These are phyloP conservation scores for Fusarium hostae DNA, from an alignment of 2,329 filamentous ascomycete species.

Conservation along the genomic window DNA sequence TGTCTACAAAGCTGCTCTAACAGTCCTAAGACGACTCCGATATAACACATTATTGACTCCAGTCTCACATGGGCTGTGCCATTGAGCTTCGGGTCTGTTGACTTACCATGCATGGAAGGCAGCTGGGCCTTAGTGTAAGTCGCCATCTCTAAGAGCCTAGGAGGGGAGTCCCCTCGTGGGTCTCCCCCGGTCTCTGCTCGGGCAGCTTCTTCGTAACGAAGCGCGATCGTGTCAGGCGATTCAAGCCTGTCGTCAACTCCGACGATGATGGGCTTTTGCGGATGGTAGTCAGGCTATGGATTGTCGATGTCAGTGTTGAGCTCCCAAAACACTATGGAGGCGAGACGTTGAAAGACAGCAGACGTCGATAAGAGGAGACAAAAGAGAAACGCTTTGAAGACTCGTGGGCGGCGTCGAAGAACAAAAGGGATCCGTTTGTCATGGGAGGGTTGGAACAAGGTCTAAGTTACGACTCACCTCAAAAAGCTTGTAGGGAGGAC, in stretches of 20 bases:
- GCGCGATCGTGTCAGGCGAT: conserved; percentile 66
- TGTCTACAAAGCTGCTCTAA: neutral
- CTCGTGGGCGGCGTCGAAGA: conserved; percentile 23
- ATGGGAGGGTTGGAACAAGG: conserved; percentile 47
- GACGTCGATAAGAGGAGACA: conserved; percentile 14
- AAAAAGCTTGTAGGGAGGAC: conserved; percentile 67
- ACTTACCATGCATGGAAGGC: conserved; percentile 85
- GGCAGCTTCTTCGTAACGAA: conserved; percentile 67
- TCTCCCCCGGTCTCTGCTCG: conserved; percentile 64
- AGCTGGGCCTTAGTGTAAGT: conserved; percentile 80
- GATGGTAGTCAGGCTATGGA: conserved; percentile 62
- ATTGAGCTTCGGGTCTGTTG: neutral
- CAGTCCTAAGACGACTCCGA: neutral
- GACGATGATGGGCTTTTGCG: conserved; percentile 67
- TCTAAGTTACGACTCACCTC: conserved; percentile 63
- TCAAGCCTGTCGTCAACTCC: conserved; percentile 65
- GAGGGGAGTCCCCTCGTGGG: conserved; percentile 67
- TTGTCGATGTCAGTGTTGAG: conserved; percentile 43
- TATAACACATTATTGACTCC: neutral
- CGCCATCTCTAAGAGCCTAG: conserved; percentile 53
- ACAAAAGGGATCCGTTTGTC: conserved; percentile 36
- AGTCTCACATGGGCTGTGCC: conserved; percentile 42
- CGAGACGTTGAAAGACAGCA: conserved; percentile 27
- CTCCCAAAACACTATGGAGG: conserved; percentile 35
- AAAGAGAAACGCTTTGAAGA: conserved; percentile 25